Conservation (phyloP, 768 basidiomycete genomes). For the Panus rudis region DNA sequence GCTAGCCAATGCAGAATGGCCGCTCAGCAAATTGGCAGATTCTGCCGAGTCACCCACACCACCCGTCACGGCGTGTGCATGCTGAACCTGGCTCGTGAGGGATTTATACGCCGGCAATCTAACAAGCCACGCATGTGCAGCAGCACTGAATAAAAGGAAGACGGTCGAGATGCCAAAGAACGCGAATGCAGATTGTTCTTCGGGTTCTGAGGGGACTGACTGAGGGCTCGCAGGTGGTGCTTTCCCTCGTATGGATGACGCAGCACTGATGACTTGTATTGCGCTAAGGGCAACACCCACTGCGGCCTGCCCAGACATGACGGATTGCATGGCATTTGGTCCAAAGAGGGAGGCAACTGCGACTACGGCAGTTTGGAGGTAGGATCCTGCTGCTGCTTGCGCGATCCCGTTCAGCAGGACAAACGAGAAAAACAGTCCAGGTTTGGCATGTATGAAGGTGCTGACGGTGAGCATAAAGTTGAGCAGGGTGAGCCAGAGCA, state of each 20-base stretch:
- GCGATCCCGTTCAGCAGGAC: constrained; percentile 52
- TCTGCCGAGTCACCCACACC: not conserved
- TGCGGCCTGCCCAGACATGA: constrained; percentile 82
- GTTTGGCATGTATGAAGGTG: constrained; percentile 48
- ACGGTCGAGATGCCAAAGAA: constrained; percentile 69
- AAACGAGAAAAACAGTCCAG: constrained; percentile 58
- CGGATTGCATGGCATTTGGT: constrained; percentile 57
- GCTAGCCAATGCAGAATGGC: not conserved
- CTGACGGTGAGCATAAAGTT: constrained; percentile 57
- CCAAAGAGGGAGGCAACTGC: constrained; percentile 83
- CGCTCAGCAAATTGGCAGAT: constrained; percentile 3
- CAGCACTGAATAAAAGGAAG: constrained; percentile 51
- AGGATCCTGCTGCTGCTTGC: constrained; percentile 61
- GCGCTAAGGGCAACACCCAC: constrained; percentile 76
- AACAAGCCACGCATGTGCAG: constrained; percentile 50
- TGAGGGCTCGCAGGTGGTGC: not conserved
- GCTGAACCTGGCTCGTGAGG: constrained; percentile 29
- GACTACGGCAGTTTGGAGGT: constrained; percentile 70
- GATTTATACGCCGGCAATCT: constrained; percentile 52
- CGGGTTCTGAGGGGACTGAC: constrained; percentile 33
- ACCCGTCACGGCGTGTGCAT: too few relatives aligned
- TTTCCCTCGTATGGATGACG: constrained; percentile 42
- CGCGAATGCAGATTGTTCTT: constrained; percentile 60
- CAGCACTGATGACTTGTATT: constrained; percentile 65
- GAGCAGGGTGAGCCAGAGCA: constrained; percentile 45